These are phyloP conservation scores for Aspergillus tamarii DNA, from an alignment of 2,329 filamentous ascomycete genomes.

Conservation along the genomic window DNA sequence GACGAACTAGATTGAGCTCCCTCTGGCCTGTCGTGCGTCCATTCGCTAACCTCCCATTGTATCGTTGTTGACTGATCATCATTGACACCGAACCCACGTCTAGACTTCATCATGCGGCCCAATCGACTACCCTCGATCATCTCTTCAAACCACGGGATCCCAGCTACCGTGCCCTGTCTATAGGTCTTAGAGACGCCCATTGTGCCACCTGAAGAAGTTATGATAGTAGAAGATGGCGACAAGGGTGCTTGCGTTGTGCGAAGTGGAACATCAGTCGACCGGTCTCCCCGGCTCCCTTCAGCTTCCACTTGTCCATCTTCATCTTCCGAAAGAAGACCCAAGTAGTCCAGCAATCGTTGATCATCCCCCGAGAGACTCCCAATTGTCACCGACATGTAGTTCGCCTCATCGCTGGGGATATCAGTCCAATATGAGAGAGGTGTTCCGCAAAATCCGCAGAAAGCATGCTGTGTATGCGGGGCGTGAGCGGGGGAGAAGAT, in stretches of 20 bases:
- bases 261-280: conserved; percentile 25
- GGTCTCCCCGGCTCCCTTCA: conserved; percentile 30
- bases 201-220: conserved; percentile 23
- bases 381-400: conserved; percentile 80
- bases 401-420: conserved; percentile 67
- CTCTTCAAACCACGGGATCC: conserved; percentile 83
- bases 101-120: conserved; percentile 65
- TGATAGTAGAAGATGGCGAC: conserved; percentile 22
- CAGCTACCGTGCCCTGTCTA: conserved; percentile 47
- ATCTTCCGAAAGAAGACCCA: conserved; percentile 67
- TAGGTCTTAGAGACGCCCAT: conserved; percentile 37
- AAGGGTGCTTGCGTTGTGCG: neutral
- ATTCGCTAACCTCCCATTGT: conserved; percentile 86
- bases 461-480: conserved; percentile 69
- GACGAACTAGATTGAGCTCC: conserved; percentile 26
- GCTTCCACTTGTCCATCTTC: conserved; percentile 14
- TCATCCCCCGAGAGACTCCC: conserved; percentile 74
- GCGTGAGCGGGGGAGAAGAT: conserved; percentile 65
- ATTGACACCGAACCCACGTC: conserved; percentile 61
- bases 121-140: conserved; percentile 76
- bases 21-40: conserved; percentile 52
- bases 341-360: conserved; percentile 70
- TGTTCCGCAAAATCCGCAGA: conserved; percentile 91
- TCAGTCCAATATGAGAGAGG: conserved; percentile 84
- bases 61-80: conserved; percentile 68